These are phyloP conservation scores for Fagopyrum tataricum DNA, from an alignment of 148 eudicot species.

Conservation along the genomic window DNA sequence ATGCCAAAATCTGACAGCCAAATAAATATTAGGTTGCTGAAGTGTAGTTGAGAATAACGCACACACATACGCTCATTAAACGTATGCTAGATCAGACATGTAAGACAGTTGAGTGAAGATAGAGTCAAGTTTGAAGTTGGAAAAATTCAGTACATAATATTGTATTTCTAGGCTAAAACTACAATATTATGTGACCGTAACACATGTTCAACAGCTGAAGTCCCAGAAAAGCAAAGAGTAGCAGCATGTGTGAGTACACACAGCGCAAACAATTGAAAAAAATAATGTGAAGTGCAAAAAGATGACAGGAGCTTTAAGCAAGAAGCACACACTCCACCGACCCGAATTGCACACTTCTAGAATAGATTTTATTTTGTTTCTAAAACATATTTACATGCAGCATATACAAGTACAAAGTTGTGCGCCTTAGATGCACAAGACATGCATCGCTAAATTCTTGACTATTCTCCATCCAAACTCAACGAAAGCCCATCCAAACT, in stretches of 20 bases:
- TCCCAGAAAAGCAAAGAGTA: not conserved
- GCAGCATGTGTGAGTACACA: not conserved
- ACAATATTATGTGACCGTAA: not conserved
- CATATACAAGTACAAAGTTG: too few relatives aligned
- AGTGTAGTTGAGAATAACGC: not conserved
- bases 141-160: not conserved
- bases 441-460: too few relatives aligned
- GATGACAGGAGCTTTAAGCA: too few relatives aligned
- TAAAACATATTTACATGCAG: too few relatives aligned
- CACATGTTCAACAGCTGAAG: not conserved
- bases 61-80: not conserved
- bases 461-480: too few relatives aligned
- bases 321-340: too few relatives aligned
- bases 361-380: too few relatives aligned
- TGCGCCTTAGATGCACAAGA: too few relatives aligned
- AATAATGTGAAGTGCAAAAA: too few relatives aligned
- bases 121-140: not conserved
- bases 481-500: too few relatives aligned
- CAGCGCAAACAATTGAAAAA: too few relatives aligned
- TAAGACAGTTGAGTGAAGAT: not conserved
- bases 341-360: too few relatives aligned
- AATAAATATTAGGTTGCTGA: not conserved
- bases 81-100: not conserved
- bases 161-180: not conserved
- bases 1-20: slow-evolving; percentile 76